These are phyloP conservation scores for Platismatia glauca DNA, from an alignment of 495 filamentous ascomycete species.

Conservation along the genomic window DNA sequence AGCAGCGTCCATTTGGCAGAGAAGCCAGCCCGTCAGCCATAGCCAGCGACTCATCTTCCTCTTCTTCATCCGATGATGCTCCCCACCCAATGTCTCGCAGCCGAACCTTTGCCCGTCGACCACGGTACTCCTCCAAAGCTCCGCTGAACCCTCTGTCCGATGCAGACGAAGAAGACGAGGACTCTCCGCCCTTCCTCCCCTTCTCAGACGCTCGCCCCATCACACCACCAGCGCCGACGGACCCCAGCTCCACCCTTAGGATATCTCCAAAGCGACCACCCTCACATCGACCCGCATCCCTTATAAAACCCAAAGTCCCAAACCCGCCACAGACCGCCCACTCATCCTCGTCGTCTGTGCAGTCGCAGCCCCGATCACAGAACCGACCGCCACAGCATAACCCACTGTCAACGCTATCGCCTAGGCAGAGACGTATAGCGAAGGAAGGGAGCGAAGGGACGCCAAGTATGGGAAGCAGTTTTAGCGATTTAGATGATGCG, in stretches of 20 bases:
- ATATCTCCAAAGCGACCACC: slow-evolving; percentile 21
- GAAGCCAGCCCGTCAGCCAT: slow-evolving; percentile 24
- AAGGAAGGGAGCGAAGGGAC: slow-evolving; percentile 73
- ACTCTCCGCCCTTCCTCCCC: slow-evolving; percentile 66
- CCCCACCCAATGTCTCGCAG: slow-evolving; percentile 25
- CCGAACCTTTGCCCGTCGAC: slow-evolving; percentile 46
- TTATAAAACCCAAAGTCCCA: slow-evolving; percentile 11
- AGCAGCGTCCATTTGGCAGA: slow-evolving; percentile 23
- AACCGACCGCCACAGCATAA: slow-evolving; percentile 30
- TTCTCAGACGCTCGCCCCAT: slow-evolving; percentile 34
- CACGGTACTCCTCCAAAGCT: slow-evolving; percentile 38
- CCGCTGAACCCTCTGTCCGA: slow-evolving; percentile 35
- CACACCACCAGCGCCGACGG: slow-evolving; percentile 28
- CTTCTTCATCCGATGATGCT: slow-evolving; percentile 38
- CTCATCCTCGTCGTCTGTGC: slow-evolving; percentile 27
- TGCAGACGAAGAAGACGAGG: slow-evolving; percentile 49
- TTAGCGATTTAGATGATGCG: slow-evolving; percentile 92
- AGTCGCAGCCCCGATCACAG: slow-evolving; percentile 19
- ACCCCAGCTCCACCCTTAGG: slow-evolving; percentile 54
- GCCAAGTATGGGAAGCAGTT: slow-evolving; percentile 96
- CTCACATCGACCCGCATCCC: slow-evolving; percentile 18
- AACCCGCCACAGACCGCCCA: slow-evolving; percentile 18
- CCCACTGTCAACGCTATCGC: slow-evolving; percentile 50
- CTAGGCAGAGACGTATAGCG: slow-evolving; percentile 41
- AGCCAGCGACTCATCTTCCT: slow-evolving; percentile 35